phyloP scores from a whole-genome alignment of 1,284 basidiomycete species.

The Coniophora puteana region DNA sequence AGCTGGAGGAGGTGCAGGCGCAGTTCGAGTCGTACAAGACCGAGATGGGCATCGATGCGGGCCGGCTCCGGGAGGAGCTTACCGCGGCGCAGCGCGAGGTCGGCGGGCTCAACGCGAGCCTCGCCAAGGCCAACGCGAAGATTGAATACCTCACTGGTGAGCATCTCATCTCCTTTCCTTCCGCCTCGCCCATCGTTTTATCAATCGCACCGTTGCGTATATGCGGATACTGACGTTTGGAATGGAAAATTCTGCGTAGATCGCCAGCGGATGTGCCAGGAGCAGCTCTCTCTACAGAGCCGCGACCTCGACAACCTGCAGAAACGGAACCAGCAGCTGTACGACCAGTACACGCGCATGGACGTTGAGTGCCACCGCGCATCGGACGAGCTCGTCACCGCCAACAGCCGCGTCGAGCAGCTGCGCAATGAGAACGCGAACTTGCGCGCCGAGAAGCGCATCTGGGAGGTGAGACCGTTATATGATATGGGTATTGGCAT shows the following conservation, averaged over 20 bases:
- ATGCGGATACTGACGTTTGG: background rate
- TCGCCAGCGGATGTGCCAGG: slow-evolving; percentile 62
- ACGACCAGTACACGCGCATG: slow-evolving; percentile 61
- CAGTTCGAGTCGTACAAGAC: slow-evolving; percentile 76
- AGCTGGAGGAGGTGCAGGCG: slow-evolving; percentile 68
- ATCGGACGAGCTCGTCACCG: slow-evolving; percentile 58
- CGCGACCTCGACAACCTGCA: slow-evolving; percentile 59
- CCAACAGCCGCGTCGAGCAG: slow-evolving; percentile 62
- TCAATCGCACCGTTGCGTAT: background rate
- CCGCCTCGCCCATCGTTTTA: background rate
- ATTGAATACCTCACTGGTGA: slow-evolving; percentile 70
- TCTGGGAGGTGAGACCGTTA: slow-evolving; percentile 71
- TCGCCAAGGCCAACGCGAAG: slow-evolving; percentile 81
- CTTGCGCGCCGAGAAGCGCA: slow-evolving; percentile 86
- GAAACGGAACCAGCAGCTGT: slow-evolving; percentile 64
- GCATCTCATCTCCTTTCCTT: slow-evolving; percentile 19
- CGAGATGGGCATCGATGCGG: slow-evolving; percentile 76
- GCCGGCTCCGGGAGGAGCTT: slow-evolving; percentile 68
- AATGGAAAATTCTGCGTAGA: slow-evolving; percentile 36
- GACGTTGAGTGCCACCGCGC: slow-evolving; percentile 65
- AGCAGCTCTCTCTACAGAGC: slow-evolving; percentile 51
- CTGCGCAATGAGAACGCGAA: slow-evolving; percentile 83
- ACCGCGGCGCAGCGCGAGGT: slow-evolving; percentile 62
- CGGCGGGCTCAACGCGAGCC: slow-evolving; percentile 58
- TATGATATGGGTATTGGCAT: background rate